Percentiles rank a stretch among this genome's conserved stretches.
Conservation (phyloP, 208 protist genomes). For the Leishmania martiniquensis region DNA sequence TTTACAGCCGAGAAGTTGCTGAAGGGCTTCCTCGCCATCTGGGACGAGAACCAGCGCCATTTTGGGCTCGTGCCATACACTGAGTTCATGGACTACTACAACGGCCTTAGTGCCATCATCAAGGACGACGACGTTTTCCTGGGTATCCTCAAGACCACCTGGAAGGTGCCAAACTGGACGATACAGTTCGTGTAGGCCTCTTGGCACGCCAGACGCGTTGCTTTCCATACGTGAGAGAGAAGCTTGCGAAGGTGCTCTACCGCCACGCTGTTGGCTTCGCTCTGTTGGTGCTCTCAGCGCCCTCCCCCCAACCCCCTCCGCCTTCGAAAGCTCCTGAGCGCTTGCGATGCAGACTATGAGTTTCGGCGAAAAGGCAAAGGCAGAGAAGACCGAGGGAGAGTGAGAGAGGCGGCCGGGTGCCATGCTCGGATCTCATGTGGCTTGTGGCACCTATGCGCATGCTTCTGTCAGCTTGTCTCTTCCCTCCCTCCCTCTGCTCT, state of each 20-base stretch:
- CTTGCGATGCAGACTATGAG: no score
- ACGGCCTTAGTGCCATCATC: conserved; percentile 88
- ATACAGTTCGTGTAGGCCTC: conserved; percentile 29
- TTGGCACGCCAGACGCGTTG: not conserved
- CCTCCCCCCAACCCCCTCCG: no score
- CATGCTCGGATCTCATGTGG: not conserved
- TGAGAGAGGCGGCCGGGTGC: no score
- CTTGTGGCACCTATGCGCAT: not conserved
- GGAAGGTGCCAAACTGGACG: conserved; percentile 79
- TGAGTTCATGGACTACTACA: conserved; percentile 95
- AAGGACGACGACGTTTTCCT: conserved; percentile 86
- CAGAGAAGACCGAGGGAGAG: no score
- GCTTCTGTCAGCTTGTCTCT: not conserved
- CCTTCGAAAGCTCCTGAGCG: no score
- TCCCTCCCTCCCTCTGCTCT: not conserved
- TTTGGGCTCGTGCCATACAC: conserved; percentile 82
- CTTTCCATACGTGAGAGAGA: not conserved
- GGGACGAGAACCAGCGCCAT: conserved; percentile 81
- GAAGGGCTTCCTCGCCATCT: conserved; percentile 84
- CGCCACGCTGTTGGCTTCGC: not conserved
- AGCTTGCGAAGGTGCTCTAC: not conserved
- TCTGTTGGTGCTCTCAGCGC: no score
- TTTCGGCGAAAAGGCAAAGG: no score
- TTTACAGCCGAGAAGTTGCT: conserved; percentile 82
- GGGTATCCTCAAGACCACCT: conserved; percentile 79